Conservation (phyloP, 1,284 basidiomycete genomes). For the Cutaneotrichosporon arboriforme region DNA sequence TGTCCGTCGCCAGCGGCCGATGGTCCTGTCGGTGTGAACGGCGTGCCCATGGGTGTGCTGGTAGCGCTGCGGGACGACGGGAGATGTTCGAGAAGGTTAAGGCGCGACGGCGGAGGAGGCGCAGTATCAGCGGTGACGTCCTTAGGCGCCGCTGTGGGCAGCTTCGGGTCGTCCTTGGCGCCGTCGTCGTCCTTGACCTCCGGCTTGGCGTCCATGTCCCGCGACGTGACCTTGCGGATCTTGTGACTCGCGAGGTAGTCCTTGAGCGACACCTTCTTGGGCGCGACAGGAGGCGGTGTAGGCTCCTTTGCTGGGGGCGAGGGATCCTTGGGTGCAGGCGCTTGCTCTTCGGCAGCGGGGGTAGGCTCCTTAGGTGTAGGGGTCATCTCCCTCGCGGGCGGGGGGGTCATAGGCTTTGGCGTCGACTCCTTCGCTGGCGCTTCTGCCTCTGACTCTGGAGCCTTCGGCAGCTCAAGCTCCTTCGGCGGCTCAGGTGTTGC, state of each 20-base stretch:
- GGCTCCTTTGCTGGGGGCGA: slow-evolving; percentile 36
- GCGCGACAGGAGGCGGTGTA: slow-evolving; percentile 20
- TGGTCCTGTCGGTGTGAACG: not conserved
- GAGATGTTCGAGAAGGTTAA: slow-evolving; percentile 34
- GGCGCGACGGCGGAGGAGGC: slow-evolving; percentile 7
- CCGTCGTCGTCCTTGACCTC: not conserved
- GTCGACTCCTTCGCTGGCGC: slow-evolving; percentile 20
- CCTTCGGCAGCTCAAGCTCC: not conserved
- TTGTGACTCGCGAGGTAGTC: slow-evolving; percentile 40
- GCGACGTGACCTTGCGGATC: slow-evolving; percentile 30
- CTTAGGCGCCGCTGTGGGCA: not conserved
- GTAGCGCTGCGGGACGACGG: slow-evolving; percentile 13
- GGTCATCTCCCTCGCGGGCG: slow-evolving; percentile 21
- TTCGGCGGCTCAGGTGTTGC: not conserved
- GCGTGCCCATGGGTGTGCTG: slow-evolving; percentile 1
- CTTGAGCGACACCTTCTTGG: slow-evolving; percentile 37
- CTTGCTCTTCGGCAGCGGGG: not conserved
- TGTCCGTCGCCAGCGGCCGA: not conserved
- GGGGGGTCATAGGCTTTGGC: slow-evolving; percentile 15
- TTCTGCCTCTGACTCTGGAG: not conserved
- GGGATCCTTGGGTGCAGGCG: slow-evolving; percentile 17
- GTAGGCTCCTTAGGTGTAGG: slow-evolving; percentile 4
- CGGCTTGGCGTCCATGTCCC: not conserved
- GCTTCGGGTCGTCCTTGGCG: not conserved
- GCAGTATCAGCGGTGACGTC: not conserved